Evolutionary conservation across 2,329 filamentous ascomycete species (phyloP).

Genomic region (Penicillium sp.): DNA sequence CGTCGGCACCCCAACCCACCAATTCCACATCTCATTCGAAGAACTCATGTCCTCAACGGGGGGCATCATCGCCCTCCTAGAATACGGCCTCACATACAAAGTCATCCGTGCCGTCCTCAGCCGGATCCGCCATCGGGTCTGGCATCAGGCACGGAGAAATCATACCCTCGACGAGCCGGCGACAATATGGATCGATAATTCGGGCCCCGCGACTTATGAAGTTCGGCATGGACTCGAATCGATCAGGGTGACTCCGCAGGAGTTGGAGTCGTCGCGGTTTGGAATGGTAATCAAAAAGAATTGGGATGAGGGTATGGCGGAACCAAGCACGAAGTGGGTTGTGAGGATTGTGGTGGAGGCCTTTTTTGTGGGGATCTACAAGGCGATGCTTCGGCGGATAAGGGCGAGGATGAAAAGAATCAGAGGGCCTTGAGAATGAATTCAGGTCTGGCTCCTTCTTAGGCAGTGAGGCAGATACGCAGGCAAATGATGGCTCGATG

Average conservation of each 20-base stretch:
- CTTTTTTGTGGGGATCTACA: slow-evolving; percentile 14
- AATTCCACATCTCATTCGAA: slow-evolving; percentile 18
- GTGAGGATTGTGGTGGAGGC: slow-evolving; percentile 10
- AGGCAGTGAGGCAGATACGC: too few relatives aligned
- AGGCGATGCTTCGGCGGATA: background rate
- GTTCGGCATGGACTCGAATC: slow-evolving; percentile 12
- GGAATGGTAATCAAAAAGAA: slow-evolving; percentile 13
- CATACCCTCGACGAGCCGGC: slow-evolving; percentile 6
- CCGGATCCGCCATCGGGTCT: slow-evolving; percentile 11
- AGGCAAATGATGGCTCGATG: too few relatives aligned
- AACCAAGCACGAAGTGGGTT: slow-evolving; percentile 1
- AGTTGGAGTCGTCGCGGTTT: slow-evolving; percentile 12
- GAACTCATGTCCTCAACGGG: slow-evolving; percentile 14
- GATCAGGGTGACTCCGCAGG: slow-evolving; percentile 10
- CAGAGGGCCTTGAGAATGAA: background rate
- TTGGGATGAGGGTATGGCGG: slow-evolving; percentile 14
- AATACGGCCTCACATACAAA: slow-evolving; percentile 15
- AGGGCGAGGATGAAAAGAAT: slow-evolving; percentile 3
- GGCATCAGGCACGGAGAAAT: slow-evolving; percentile 2
- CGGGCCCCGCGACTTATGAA: slow-evolving; percentile 14
- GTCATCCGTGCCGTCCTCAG: slow-evolving; percentile 9
- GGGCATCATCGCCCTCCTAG: slow-evolving; percentile 16
- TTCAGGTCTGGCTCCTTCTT: too few relatives aligned
- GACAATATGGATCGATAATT: slow-evolving; percentile 17
- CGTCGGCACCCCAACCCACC: slow-evolving; percentile 14